A percentile compares a stretch with the other conserved stretches of the same genome.
Conservation (phyloP, 331 rosid species). For the Malus hybrid region DNA sequence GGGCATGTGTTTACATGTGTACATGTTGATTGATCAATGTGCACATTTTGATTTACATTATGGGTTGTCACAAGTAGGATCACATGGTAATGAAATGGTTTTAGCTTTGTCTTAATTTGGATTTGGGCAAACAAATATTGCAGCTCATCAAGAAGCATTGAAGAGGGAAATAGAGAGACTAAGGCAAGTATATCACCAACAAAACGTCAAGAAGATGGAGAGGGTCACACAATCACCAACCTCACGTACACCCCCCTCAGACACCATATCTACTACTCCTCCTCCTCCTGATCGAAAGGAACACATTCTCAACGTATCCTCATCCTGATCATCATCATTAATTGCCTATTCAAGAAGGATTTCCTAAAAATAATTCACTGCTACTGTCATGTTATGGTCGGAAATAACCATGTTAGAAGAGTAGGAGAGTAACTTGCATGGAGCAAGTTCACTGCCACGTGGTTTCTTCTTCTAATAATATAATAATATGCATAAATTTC, state of each 20-base stretch:
- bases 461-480: accelerated
- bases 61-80: constrained; percentile 11
- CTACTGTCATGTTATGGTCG: too few relatives aligned
- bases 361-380: too few relatives aligned
- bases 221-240: constrained; percentile 36
- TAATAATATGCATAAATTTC: too few relatives aligned
- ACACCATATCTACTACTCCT: constrained; percentile 9
- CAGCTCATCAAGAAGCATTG: constrained; percentile 98
- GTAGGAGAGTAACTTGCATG: too few relatives aligned
- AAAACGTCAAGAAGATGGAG: constrained; percentile 68
- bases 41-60: constrained; percentile 1
- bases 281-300: constrained; percentile 25
- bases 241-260: constrained; percentile 2
- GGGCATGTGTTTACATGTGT: constrained; percentile 34
- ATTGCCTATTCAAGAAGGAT: background rate
- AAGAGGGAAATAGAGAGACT: constrained; percentile 96
- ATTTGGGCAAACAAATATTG: constrained; percentile 3
- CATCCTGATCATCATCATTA: constrained; percentile 2
- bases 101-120: background rate
- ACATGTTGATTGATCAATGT: constrained; percentile 9
- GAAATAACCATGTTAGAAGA: too few relatives aligned
- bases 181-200: constrained; percentile 81
- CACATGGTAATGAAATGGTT: background rate
- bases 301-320: constrained; percentile 45
- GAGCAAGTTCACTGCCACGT: accelerated